Evolutionary conservation across 257 asterid species (phyloP).

Genomic region (Agastache rugosa): DNA sequence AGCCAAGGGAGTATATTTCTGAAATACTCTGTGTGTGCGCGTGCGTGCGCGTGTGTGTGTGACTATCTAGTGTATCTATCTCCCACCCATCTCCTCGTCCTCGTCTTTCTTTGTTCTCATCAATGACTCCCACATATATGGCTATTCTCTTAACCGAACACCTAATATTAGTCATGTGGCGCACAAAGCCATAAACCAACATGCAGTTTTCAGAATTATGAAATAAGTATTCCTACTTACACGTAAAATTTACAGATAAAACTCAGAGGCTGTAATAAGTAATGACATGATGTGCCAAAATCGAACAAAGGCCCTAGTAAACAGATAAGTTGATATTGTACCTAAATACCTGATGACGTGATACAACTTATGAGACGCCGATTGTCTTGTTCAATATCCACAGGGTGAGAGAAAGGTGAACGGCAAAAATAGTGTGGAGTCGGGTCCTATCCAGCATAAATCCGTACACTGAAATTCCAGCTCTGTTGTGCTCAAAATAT

Average conservation of each 20-base stretch:
- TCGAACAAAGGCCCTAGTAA: neutral
- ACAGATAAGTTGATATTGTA: neutral
- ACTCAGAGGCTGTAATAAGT: neutral
- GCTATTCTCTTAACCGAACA: no score
- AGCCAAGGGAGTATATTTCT: no score
- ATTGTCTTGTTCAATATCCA: constrained; percentile 90
- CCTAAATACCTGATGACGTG: neutral
- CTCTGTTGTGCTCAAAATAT: constrained; percentile 84
- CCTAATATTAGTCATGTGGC: no score
- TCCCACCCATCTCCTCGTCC: no score
- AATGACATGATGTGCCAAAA: neutral
- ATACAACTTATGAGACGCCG: constrained; percentile 52
- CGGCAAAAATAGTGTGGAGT: constrained; percentile 70
- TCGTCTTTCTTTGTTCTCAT: no score
- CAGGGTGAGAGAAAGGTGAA: constrained; percentile 74
- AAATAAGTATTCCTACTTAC: neutral
- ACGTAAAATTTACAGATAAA: neutral
- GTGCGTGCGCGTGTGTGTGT: no score
- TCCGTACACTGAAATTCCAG: constrained; percentile 90
- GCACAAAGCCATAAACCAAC: no score
- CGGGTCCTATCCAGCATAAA: constrained; percentile 84
- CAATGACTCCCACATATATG: no score
- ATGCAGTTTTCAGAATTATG: no score
- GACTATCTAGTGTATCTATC: no score
- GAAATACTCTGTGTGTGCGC: no score